A percentile compares a stretch with the other conserved stretches of the same genome.
Evolutionary conservation across 768 basidiomycete genomes (phyloP).

Genomic region (Termitomyces bulborhizus): DNA sequence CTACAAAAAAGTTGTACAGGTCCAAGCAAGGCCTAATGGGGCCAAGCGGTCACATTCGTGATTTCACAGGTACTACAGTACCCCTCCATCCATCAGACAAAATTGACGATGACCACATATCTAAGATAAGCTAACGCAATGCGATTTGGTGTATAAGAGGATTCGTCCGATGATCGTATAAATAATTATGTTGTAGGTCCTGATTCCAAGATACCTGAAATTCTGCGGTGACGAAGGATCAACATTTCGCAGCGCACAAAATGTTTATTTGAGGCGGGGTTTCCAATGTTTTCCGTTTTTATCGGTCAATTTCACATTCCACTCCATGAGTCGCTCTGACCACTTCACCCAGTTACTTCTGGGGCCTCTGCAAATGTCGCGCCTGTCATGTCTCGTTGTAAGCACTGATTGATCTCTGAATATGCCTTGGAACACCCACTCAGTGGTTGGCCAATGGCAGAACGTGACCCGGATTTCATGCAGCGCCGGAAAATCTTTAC

Average conservation of each 20-base stretch:
- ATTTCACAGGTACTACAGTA: too few relatives aligned
- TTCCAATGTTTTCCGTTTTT: slow-evolving; percentile 1
- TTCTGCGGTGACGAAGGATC: not conserved
- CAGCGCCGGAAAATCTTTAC: not conserved
- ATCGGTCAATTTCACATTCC: slow-evolving; percentile 1
- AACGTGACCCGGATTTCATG: not conserved
- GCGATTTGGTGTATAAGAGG: not conserved
- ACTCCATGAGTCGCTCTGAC: slow-evolving; percentile 4
- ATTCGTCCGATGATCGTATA: not conserved
- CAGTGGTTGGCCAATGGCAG: slow-evolving; percentile 2
- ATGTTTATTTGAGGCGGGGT: slow-evolving; percentile 3
- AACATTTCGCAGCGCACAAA: too few relatives aligned
- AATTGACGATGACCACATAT: not conserved
- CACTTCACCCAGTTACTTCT: slow-evolving; percentile 6
- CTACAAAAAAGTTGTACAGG: too few relatives aligned
- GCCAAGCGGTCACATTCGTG: too few relatives aligned
- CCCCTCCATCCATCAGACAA: too few relatives aligned
- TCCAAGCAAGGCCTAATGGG: too few relatives aligned
- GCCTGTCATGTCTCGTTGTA: not conserved
- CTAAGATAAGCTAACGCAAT: not conserved
- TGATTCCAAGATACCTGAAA: not conserved
- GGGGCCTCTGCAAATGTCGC: not conserved
- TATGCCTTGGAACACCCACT: not conserved
- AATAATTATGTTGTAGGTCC: not conserved
- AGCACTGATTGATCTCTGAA: not conserved